These are phyloP conservation scores for Fragaria vesca DNA, from an alignment of 306 rosid species.

Conservation along the genomic window DNA sequence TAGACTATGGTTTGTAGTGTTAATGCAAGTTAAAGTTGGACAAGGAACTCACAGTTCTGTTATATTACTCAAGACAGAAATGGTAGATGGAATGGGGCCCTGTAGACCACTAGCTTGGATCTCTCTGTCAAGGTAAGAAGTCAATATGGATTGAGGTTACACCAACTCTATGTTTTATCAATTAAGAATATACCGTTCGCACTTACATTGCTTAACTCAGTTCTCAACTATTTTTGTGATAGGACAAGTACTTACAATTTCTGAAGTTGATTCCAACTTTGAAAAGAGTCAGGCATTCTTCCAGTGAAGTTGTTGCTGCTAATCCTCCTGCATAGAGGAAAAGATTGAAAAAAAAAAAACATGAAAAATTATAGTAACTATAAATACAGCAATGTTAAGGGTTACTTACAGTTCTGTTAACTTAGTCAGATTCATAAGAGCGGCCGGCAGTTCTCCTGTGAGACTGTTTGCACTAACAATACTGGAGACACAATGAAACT, in stretches of 20 bases:
- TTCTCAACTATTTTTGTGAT: background rate
- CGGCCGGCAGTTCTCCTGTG: slow-evolving; percentile 19
- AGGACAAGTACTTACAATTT: slow-evolving; percentile 16
- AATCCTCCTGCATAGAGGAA: slow-evolving; percentile 26
- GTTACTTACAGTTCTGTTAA: slow-evolving; percentile 27
- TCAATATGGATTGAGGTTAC: background rate
- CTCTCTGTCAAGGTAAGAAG: slow-evolving; percentile 21
- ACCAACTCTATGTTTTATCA: background rate
- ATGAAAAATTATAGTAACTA: background rate
- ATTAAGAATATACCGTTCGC: background rate
- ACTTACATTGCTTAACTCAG: background rate
- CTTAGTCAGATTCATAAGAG: slow-evolving; percentile 17
- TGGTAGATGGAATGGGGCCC: slow-evolving; percentile 27
- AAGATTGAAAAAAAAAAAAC: background rate
- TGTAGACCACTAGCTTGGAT: slow-evolving; percentile 30
- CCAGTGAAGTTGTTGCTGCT: slow-evolving; percentile 35
- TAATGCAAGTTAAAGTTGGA: background rate
- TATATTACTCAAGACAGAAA: slow-evolving; percentile 13
- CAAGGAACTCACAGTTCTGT: background rate
- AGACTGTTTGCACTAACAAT: slow-evolving; percentile 28
- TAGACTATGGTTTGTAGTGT: background rate
- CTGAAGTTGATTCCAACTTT: slow-evolving; percentile 14
- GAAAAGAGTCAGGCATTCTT: slow-evolving; percentile 20
- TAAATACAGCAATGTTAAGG: background rate
- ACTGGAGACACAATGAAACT: slow-evolving; percentile 14